Conservation (phyloP, 345 rosid genomes). For the Euphorbia peplus region DNA sequence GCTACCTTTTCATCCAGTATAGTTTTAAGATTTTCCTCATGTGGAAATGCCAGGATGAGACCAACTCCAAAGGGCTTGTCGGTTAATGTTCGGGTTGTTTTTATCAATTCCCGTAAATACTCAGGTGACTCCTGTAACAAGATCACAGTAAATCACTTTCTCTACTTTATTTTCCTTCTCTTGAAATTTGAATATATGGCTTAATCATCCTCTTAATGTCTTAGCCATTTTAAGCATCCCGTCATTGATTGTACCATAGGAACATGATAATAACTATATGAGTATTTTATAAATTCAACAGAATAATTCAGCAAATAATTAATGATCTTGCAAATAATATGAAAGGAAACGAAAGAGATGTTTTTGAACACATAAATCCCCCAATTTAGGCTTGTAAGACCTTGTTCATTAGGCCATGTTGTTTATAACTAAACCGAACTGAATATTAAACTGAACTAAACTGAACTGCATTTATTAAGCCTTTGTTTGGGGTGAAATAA, state of each 20-base stretch:
- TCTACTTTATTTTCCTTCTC: neutral
- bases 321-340: neutral
- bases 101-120: constrained; percentile 55
- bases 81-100: constrained; percentile 62
- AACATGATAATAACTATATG: too few species aligned
- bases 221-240: too few species aligned
- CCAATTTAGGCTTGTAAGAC: too few species aligned
- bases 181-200: neutral
- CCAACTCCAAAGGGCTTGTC: constrained; percentile 80
- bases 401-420: too few species aligned
- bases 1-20: constrained; percentile 72
- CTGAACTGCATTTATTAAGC: too few species aligned
- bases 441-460: too few species aligned
- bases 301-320: neutral
- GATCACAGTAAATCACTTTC: neutral
- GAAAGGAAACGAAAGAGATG: neutral
- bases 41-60: constrained; percentile 76
- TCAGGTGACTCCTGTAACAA: constrained; percentile 63
- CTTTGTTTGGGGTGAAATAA: too few species aligned
- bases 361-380: neutral
- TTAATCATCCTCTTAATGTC: too few species aligned
- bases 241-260: too few species aligned
- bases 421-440: too few species aligned
- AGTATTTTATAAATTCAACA: neutral
- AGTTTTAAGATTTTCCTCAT: constrained; percentile 54